Evolutionary conservation across 495 filamentous ascomycete genomes (phyloP).

Genomic region (Clavariopsis aquatica): DNA sequence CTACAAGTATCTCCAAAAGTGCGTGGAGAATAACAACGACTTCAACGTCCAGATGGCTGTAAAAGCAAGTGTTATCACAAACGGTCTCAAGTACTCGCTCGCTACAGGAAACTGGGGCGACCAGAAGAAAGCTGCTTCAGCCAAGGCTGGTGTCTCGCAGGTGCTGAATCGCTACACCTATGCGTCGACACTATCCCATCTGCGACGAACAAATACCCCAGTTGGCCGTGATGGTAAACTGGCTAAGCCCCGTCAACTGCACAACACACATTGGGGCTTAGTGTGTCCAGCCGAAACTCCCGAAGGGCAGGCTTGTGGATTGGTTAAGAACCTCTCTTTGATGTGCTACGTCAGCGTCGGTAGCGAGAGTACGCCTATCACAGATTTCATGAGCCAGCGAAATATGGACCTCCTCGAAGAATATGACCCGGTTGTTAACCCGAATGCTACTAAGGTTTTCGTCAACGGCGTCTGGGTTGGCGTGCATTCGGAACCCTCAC

Average conservation of each 20-base stretch:
- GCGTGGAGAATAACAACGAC: constrained; percentile 81
- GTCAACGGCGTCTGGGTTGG: constrained; percentile 98
- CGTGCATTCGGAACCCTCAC: constrained; percentile 76
- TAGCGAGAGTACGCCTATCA: constrained; percentile 81
- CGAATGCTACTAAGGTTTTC: constrained; percentile 95
- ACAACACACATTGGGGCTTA: constrained; percentile 98
- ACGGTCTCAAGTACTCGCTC: constrained; percentile 92
- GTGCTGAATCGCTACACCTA: constrained; percentile 98
- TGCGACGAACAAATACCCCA: constrained; percentile 94
- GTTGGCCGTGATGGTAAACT: constrained; percentile 98
- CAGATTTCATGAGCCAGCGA: constrained; percentile 90
- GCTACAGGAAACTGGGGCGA: constrained; percentile 99
- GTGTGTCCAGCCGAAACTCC: constrained; percentile 98
- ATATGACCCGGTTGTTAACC: constrained; percentile 84
- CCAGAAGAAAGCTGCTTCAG: constrained; percentile 93
- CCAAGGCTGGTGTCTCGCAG: constrained; percentile 96
- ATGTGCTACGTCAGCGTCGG: constrained; percentile 98
- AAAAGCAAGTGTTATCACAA: constrained; percentile 86
- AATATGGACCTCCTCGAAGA: constrained; percentile 97
- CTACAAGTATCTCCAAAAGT: constrained; percentile 83
- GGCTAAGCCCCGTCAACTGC: constrained; percentile 93
- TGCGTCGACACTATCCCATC: constrained; percentile 91
- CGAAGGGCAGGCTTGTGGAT: constrained; percentile 95
- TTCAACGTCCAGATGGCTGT: constrained; percentile 88
- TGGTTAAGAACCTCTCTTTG: constrained; percentile 96